phyloP scores from a whole-genome alignment of 2,329 filamentous ascomycete species.

The Elsinoe batatas region DNA sequence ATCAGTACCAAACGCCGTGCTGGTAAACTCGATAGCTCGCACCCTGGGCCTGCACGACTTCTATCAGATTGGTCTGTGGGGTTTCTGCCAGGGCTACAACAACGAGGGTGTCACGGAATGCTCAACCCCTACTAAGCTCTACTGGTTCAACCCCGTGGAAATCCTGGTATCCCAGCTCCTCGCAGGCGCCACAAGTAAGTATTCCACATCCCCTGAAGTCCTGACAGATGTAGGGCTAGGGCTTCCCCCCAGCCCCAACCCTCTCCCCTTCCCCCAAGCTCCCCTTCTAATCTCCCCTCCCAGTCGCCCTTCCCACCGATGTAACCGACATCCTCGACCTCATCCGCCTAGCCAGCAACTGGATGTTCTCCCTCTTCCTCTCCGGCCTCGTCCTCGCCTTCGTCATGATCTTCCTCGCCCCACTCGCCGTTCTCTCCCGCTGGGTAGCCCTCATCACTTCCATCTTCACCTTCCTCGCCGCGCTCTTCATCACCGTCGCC shows the following conservation, averaged over 20 bases:
- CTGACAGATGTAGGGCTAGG: too few species aligned
- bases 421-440: slow-evolving; percentile 41
- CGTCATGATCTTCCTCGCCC: slow-evolving; percentile 58
- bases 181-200: slow-evolving; percentile 62
- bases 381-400: slow-evolving; percentile 59
- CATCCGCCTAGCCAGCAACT: slow-evolving; percentile 62
- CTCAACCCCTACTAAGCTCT: slow-evolving; percentile 58
- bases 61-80: slow-evolving; percentile 87
- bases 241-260: too few species aligned
- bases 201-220: neutral
- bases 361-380: slow-evolving; percentile 88
- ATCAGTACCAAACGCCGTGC: slow-evolving; percentile 57
- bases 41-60: slow-evolving; percentile 86
- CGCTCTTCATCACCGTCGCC: slow-evolving; percentile 58
- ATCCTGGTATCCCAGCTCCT: slow-evolving; percentile 74
- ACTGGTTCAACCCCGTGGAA: slow-evolving; percentile 84
- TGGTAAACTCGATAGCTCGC: slow-evolving; percentile 81
- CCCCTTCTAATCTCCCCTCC: slow-evolving; percentile 2
- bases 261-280: neutral
- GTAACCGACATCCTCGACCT: slow-evolving; percentile 65
- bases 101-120: slow-evolving; percentile 67
- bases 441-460: slow-evolving; percentile 56
- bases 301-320: slow-evolving; percentile 65
- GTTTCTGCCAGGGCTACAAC: slow-evolving; percentile 78
- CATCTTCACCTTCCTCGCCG: slow-evolving; percentile 57